phyloP scores from a whole-genome alignment of 257 asterid genomes.

The Fraxinus excelsior region DNA sequence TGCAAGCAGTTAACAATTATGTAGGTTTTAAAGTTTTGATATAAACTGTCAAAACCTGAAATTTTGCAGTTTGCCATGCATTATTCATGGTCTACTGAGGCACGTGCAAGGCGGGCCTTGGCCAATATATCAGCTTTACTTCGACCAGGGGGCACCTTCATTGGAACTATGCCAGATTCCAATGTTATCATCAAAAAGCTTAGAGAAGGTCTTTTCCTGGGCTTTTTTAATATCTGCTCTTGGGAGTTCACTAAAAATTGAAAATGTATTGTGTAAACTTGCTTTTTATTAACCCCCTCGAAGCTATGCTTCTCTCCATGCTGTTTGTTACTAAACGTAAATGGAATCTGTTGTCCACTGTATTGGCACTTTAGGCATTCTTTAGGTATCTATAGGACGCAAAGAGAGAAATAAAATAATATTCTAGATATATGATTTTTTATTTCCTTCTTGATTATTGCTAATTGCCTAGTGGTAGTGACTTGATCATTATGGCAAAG shows the following conservation, averaged over 20 bases:
- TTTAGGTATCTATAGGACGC: neutral
- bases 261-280: neutral
- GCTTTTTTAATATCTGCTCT: slow-evolving; percentile 9
- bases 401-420: neutral
- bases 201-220: slow-evolving; percentile 70
- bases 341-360: neutral
- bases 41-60: slow-evolving; percentile 25
- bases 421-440: neutral
- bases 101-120: slow-evolving; percentile 92
- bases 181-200: slow-evolving; percentile 86
- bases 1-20: neutral
- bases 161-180: slow-evolving; percentile 99
- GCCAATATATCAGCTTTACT: slow-evolving; percentile 94
- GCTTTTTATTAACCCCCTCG: neutral
- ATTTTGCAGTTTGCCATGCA: slow-evolving; percentile 93
- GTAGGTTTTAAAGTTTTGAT: slow-evolving; percentile 6
- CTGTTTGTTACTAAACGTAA: neutral
- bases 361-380: slow-evolving; percentile 1
- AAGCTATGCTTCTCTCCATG: neutral
- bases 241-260: slow-evolving; percentile 3
- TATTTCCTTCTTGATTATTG: neutral
- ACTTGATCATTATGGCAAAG: neutral
- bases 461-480: neutral
- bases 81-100: slow-evolving; percentile 99
- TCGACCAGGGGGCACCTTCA: slow-evolving; percentile 94